phyloP scores from a whole-genome alignment of 495 filamentous ascomycete species.

The Lasiosphaeria miniovina region DNA sequence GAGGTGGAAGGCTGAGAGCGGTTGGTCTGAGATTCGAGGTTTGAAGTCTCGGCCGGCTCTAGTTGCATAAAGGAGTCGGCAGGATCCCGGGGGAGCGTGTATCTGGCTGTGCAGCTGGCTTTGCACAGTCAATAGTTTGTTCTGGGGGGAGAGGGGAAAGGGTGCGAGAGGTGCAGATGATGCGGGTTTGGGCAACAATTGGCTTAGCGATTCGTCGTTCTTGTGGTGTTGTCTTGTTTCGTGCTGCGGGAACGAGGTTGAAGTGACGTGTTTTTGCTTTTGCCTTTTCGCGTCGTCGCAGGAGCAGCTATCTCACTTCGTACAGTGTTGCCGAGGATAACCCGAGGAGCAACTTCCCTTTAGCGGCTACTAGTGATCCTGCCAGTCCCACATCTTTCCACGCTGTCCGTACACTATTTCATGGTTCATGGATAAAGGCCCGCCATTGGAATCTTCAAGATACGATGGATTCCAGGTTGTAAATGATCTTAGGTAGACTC shows the following conservation, averaged over 20 bases:
- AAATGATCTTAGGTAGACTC: no score
- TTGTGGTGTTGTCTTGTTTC: neutral
- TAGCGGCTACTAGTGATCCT: no score
- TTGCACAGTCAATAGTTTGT: slow-evolving; percentile 34
- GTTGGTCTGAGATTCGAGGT: slow-evolving; percentile 48
- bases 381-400: no score
- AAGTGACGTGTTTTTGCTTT: no score
- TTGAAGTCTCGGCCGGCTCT: slow-evolving; percentile 63
- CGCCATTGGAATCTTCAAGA: no score
- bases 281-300: no score
- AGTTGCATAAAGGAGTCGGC: slow-evolving; percentile 81
- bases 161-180: neutral
- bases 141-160: neutral
- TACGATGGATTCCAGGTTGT: no score
- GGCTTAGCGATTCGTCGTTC: neutral
- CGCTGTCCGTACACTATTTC: no score
- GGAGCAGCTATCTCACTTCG: no score
- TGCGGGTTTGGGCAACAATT: slow-evolving; percentile 3
- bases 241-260: neutral
- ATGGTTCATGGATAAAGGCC: no score
- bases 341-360: no score
- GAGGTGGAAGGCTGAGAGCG: slow-evolving; percentile 36
- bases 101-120: slow-evolving; percentile 63
- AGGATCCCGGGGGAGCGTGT: slow-evolving; percentile 31
- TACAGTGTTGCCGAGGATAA: no score